Base-by-base conservation (phyloP, 805 yeast species). In the Sugiyamaella americana region DNA sequence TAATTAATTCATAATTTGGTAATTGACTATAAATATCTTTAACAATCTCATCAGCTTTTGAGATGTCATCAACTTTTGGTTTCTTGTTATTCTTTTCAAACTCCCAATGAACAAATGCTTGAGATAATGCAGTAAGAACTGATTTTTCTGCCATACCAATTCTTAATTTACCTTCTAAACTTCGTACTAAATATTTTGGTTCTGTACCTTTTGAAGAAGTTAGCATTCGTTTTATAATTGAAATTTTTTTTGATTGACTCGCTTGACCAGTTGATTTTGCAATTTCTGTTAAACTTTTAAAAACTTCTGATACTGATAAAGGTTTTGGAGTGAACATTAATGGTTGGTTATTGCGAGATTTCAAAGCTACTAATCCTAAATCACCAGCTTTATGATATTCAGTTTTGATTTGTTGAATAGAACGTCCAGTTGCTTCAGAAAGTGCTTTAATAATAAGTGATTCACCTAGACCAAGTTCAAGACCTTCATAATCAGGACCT, bases 401-500 rank as follows among this genome's bases (percentile, higher is more conserved):
- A 26, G 72, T 69, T 61, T 80, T 88, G 44, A 93, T 76, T 51
- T 82, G 86, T 2, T 79, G 68, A 1, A 78, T 55, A 0, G 89
- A 74, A 46, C 95, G 73, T 1, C 98, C 98, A 16, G 95, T 89
- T 42, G 95, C 79, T 59, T 86, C 95, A 30, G 88, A 80, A 36
- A 93, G 78, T 0, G 98, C 93, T 59, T 89, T 93, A 58, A 89
- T 79, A 22, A 93, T 68, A 8, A 93, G 62, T 2, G 94, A 80
- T 63, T 93, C 98, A 16, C 98, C 98, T 2, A 93, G 72, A 0
- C 98, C 98, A 21, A 93, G 70, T 60, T 93, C 98, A 48, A 91
- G 68, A 24, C 94, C 97, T 60, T 87, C 96, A 60, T 93, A 93
- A 62, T 93, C 98, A 0, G 98, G 98, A 0, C 97, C 96, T 6